A percentile compares a stretch with the other conserved stretches of the same genome.
Conservation (phyloP, 768 basidiomycete genomes). For the Auriscalpium vulgare region DNA sequence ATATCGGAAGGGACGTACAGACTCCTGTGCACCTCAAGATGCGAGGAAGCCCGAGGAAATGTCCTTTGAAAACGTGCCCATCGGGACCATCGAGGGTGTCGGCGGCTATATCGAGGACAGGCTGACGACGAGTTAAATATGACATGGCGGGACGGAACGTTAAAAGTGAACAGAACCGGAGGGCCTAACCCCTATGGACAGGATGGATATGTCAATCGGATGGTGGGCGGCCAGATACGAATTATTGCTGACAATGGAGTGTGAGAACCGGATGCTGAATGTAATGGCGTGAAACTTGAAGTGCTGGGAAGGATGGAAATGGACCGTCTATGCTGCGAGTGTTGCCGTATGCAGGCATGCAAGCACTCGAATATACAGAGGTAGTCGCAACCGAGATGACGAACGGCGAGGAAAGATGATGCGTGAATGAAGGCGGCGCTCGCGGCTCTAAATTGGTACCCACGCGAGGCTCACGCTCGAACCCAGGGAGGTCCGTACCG, state of each 20-base stretch:
- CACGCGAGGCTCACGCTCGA: conserved; percentile 30
- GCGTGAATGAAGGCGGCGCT: conserved; percentile 6
- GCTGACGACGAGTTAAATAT: conserved; percentile 26
- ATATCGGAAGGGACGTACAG: background rate
- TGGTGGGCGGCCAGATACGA: conserved; percentile 17
- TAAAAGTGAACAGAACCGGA: conserved; percentile 21
- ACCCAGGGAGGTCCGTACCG: conserved; percentile 45
- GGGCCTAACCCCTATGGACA: conserved; percentile 39
- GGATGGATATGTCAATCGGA: conserved; percentile 58
- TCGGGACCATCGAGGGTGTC: background rate
- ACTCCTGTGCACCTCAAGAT: background rate
- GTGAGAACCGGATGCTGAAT: conserved; percentile 15
- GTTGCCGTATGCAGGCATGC: conserved; percentile 5
- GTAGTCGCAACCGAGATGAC: too few species aligned
- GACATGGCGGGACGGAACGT: conserved; percentile 22
- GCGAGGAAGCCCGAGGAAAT: background rate
- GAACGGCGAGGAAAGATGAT: conserved; percentile 8
- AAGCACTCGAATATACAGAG: conserved; percentile 11
- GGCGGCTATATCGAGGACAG: conserved; percentile 13
- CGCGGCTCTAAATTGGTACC: background rate
- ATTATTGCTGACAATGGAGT: conserved; percentile 19
- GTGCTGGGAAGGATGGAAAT: conserved; percentile 18
- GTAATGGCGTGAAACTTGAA: conserved; percentile 22
- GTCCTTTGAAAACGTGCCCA: background rate
- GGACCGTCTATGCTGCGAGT: conserved; percentile 27